Percentiles rank a stretch among this genome's conserved stretches.
Conservation (phyloP, 2,329 filamentous ascomycete genomes). For the Davidsoniella australis region DNA sequence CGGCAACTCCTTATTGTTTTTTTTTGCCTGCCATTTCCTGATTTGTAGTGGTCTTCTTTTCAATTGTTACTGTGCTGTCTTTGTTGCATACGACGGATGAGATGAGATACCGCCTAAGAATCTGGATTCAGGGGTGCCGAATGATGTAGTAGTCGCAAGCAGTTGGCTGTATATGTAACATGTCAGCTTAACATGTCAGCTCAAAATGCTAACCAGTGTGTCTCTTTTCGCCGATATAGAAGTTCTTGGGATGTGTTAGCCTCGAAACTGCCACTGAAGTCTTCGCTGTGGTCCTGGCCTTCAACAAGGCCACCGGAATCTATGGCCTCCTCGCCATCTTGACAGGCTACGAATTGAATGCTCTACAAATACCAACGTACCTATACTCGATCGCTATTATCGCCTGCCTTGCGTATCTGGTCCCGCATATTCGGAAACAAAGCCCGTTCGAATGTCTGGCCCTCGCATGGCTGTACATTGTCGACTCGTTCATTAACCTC, state of each 20-base stretch:
- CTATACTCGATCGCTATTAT: conserved; percentile 67
- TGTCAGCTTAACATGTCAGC: neutral
- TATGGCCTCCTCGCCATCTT: conserved; percentile 81
- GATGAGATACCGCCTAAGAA: neutral
- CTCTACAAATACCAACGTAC: conserved; percentile 79
- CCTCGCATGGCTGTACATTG: conserved; percentile 68
- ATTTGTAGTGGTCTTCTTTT: neutral
- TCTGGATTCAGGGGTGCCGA: neutral
- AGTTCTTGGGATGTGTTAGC: conserved; percentile 70
- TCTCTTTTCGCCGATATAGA: conserved; percentile 30
- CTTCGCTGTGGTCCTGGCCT: conserved; percentile 63
- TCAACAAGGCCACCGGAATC: conserved; percentile 84
- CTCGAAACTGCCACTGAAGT: conserved; percentile 75
- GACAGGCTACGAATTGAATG: conserved; percentile 69
- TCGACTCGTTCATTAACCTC: conserved; percentile 69
- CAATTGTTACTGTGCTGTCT: neutral
- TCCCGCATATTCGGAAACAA: conserved; percentile 64
- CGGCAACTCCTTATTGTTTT: neutral
- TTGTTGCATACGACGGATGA: neutral
- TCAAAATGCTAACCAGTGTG: neutral
- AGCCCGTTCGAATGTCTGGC: conserved; percentile 63
- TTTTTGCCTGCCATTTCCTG: neutral
- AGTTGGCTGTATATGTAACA: neutral
- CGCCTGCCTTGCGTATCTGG: conserved; percentile 47
- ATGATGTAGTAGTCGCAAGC: neutral